Evolutionary conservation across 768 basidiomycete species (phyloP).

Genomic region (Pleurotus salmoneostramineus): DNA sequence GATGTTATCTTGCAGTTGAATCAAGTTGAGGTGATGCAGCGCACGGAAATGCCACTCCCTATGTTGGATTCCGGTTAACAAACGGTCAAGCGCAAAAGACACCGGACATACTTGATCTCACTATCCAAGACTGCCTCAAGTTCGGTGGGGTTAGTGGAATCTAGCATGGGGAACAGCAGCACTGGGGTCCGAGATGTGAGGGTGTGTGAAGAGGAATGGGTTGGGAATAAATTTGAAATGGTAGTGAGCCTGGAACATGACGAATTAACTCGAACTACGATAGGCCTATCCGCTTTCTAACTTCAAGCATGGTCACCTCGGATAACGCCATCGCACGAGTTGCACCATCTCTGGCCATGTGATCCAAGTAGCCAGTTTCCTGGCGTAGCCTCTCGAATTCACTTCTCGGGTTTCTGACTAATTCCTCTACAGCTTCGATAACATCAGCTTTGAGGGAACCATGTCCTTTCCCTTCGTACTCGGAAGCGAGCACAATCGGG

Average conservation of each 20-base stretch:
- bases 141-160: conserved; percentile 31
- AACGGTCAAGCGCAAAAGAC: neutral
- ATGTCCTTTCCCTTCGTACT: conserved; percentile 54
- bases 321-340: conserved; percentile 61
- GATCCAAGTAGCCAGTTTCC: conserved; percentile 56
- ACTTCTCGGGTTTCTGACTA: conserved; percentile 60
- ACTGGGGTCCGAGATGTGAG: too few species aligned
- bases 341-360: conserved; percentile 64
- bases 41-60: conserved; percentile 83
- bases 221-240: too few species aligned
- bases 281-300: conserved; percentile 65
- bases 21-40: conserved; percentile 17
- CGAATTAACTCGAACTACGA: neutral
- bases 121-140: conserved; percentile 51
- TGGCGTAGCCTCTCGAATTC: conserved; percentile 63
- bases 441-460: conserved; percentile 73
- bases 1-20: neutral
- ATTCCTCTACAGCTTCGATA: conserved; percentile 64
- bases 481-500: conserved; percentile 37
- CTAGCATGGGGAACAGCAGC: neutral
- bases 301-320: conserved; percentile 57
- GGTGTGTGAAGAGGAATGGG: too few species aligned
- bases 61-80: neutral
- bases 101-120: conserved; percentile 55
- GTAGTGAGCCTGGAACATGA: too few species aligned